Conservation (phyloP, 164 flowering plant genomes). For the Cinnamomum micranthum region DNA sequence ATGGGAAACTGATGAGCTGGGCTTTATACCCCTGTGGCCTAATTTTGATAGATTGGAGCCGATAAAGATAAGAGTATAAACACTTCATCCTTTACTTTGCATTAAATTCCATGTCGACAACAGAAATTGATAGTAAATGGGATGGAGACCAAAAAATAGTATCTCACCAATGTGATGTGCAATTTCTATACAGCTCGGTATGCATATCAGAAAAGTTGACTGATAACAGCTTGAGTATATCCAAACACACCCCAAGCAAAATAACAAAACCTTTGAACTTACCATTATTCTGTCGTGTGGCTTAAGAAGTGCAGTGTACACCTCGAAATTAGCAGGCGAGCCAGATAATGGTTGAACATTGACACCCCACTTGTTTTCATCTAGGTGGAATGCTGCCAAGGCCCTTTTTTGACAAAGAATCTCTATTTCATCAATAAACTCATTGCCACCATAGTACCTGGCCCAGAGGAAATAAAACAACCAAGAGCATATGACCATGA, state of each 20-base stretch:
- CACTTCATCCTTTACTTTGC: neutral
- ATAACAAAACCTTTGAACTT: neutral
- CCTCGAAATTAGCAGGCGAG: constrained; percentile 97
- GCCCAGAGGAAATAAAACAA: neutral
- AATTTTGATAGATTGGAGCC: too few relatives aligned
- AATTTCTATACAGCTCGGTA: too few relatives aligned
- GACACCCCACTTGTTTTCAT: constrained; percentile 84
- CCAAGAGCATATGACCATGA: constrained; percentile 2
- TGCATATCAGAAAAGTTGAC: too few relatives aligned
- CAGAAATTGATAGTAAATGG: neutral
- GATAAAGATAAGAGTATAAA: too few relatives aligned
- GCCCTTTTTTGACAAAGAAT: constrained; percentile 85
- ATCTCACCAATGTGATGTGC: neutral
- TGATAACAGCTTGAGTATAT: neutral
- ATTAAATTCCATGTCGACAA: neutral
- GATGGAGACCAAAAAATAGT: neutral
- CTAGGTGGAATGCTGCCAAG: constrained; percentile 73
- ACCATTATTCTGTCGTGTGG: constrained; percentile 98
- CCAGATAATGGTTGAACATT: constrained; percentile 98
- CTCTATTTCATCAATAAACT: constrained; percentile 88
- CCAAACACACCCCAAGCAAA: neutral
- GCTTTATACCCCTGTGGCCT: too few relatives aligned
- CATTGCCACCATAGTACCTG: constrained; percentile 98
- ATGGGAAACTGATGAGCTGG: too few relatives aligned
- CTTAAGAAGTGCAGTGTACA: constrained; percentile 81